Evolutionary conservation across 495 filamentous ascomycete genomes (phyloP).

Genomic region (Lophiotrema nucula): DNA sequence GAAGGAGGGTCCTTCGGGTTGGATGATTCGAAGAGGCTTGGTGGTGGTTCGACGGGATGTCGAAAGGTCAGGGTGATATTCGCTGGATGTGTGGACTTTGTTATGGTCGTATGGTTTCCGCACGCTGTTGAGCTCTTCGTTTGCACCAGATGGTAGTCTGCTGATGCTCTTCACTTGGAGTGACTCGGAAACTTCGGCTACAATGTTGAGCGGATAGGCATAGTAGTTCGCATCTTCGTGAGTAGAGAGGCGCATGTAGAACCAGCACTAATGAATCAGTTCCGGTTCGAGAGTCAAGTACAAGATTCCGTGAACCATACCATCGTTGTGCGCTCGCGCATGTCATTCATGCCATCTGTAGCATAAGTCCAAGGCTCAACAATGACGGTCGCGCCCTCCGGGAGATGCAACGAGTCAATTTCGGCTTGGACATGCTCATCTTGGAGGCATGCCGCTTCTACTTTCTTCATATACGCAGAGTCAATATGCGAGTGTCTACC

Average conservation of each 20-base stretch:
- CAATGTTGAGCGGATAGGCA: constrained; percentile 23
- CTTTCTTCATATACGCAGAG: constrained; percentile 22
- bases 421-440: constrained; percentile 25
- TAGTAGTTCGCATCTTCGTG: constrained; percentile 24
- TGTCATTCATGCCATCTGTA: constrained; percentile 46
- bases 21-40: constrained; percentile 29
- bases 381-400: constrained; percentile 37
- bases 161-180: constrained; percentile 17
- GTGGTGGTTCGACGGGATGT: constrained; percentile 7
- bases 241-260: constrained; percentile 19
- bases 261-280: constrained; percentile 14
- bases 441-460: constrained; percentile 12
- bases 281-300: not conserved
- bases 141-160: constrained; percentile 8
- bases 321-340: constrained; percentile 38
- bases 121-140: constrained; percentile 1
- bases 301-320: no score
- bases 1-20: constrained; percentile 39
- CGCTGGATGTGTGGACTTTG: constrained; percentile 23
- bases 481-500: constrained; percentile 22
- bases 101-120: constrained; percentile 2
- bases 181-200: constrained; percentile 18
- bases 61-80: constrained; percentile 27
- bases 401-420: constrained; percentile 37
- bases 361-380: constrained; percentile 46